Base-by-base conservation (phyloP, 768 basidiomycete species). In the Rickenella mellea region DNA sequence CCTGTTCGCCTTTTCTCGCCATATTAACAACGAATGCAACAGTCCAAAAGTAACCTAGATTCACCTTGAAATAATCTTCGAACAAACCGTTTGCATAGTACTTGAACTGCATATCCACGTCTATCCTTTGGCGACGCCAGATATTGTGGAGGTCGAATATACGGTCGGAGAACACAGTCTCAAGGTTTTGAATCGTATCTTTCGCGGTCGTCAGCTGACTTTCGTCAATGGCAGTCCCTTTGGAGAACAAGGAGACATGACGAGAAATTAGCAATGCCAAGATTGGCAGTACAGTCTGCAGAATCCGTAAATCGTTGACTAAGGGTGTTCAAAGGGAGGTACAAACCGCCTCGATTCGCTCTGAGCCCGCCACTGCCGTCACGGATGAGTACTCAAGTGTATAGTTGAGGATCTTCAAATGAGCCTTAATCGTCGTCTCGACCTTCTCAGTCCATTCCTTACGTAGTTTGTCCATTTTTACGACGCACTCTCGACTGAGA, bases 41-140 rank as follows among this genome's bases (percentile, higher is more conserved):
- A 40, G 15, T 10, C 5, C 8, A 21, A 12, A 9, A 39, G n/a
- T 3, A 2, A 20, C n/a, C n/a, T n/a, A n/a, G n/a, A 25, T 37
- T 21, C 11, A 45, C 46, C 27, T 25, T 47, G 46, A 44, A 47
- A 33, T 47, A 45, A 27, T 40, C 43, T 28, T 47, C 31, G 22
- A 47, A 29, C 31, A 47, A 28, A 12, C 43, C 46, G 32, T 47
- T 47, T 15, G 46, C 31, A 45, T 47, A 47, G 30, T 45, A 45
- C 15, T 33, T 28, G 17, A 45, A 20, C 26, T 47, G 46, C 6
- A 40, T 36, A 20, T 47, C 43, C 22, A 47, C 46, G 11, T 40
- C 46, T 5, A 45, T 45, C n/a, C 43, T 37, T 22, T 45, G 46
- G 26, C 43, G 43, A 19, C 46, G 43, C 46, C 46, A 47, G 30